Conservation (phyloP, 441 rosid genomes). For the Pelargonium australe region DNA sequence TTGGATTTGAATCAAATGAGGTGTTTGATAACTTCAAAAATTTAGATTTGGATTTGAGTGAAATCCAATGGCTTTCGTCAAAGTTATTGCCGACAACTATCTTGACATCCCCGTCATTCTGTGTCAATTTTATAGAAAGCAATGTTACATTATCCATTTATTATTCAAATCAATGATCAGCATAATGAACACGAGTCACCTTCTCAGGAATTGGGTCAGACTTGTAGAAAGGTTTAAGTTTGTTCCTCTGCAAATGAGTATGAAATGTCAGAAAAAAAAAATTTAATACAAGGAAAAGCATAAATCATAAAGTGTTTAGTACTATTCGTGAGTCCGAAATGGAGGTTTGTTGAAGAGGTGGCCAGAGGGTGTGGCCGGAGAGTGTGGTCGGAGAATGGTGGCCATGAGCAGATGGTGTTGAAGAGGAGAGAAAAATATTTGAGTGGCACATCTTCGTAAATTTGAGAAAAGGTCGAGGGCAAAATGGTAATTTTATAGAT, state of each 20-base stretch:
- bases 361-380: no score
- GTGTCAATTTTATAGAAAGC: conserved; percentile 18
- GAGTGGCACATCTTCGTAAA: no score
- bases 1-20: no score
- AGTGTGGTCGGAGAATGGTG: no score
- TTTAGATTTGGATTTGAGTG: no score
- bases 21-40: no score
- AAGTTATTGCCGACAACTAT: conserved; percentile 85
- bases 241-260: conserved; percentile 64
- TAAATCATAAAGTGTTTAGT: not conserved
- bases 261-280: not conserved
- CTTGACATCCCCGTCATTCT: conserved; percentile 95
- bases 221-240: conserved; percentile 58
- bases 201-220: conserved; percentile 85
- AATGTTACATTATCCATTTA: conserved; percentile 3
- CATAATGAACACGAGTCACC: conserved; percentile 5
- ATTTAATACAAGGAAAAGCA: not conserved
- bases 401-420: no score
- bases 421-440: no score
- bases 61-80: no score
- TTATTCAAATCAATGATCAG: not conserved
- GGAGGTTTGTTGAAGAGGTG: no score
- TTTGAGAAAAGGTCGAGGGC: no score
- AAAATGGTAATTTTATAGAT: no score
- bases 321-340: not conserved